Percentiles rank a stretch among this genome's conserved stretches.
Evolutionary conservation across 1,139 yeast species (phyloP).

Genomic region (Suhomyces coccinellae): DNA sequence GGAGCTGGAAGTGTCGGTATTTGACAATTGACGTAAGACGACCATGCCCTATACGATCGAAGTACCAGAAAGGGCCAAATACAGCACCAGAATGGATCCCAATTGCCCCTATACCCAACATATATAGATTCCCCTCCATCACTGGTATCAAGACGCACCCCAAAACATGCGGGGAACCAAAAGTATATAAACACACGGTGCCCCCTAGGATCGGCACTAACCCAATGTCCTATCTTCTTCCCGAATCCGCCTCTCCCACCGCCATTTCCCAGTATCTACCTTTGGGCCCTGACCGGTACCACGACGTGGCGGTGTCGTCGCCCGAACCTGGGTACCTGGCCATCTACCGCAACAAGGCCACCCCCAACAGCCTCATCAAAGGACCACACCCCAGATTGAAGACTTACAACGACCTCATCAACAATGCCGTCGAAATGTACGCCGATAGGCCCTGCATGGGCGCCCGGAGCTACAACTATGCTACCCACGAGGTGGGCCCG

Average conservation of each 20-base stretch:
- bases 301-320: conserved; percentile 5
- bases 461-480: conserved; percentile 33
- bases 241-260: not conserved
- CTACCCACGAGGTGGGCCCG: conserved; percentile 22
- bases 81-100: too few relatives aligned
- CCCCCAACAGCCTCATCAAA: conserved; percentile 9
- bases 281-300: conserved; percentile 3
- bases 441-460: conserved; percentile 32
- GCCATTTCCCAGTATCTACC: conserved; percentile 5
- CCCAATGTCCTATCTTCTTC: conserved; percentile 1
- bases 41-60: too few relatives aligned
- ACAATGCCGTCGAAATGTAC: conserved; percentile 21
- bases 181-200: not conserved
- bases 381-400: conserved; percentile 23
- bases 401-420: conserved; percentile 31
- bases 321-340: conserved; percentile 9
- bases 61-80: too few relatives aligned
- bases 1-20: too few relatives aligned
- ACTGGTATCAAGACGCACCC: not conserved
- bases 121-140: not conserved
- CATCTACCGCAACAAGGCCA: conserved; percentile 15
- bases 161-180: not conserved
- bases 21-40: too few relatives aligned
- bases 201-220: not conserved
- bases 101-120: not conserved